Conservation (phyloP, 495 filamentous ascomycete species). For the Jackrogersella minutella region DNA sequence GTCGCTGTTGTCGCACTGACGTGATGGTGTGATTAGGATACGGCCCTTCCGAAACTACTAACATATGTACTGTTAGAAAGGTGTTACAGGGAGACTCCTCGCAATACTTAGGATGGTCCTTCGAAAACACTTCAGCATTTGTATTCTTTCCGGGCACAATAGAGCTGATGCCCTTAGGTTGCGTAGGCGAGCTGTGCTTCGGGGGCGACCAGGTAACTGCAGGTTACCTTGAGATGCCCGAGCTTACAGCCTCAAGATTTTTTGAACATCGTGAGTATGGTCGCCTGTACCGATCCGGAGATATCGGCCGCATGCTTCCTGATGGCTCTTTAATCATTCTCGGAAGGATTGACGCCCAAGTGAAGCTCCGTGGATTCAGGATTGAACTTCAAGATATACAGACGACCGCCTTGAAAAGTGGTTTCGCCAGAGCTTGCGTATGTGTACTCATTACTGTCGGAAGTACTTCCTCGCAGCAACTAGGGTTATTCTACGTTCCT, state of each 20-base stretch:
- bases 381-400: slow-evolving; percentile 84
- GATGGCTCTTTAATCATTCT: slow-evolving; percentile 75
- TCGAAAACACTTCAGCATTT: slow-evolving; percentile 76
- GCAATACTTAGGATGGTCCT: slow-evolving; percentile 66
- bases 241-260: slow-evolving; percentile 66
- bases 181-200: slow-evolving; percentile 80
- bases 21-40: slow-evolving; percentile 58
- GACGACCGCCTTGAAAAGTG: slow-evolving; percentile 55
- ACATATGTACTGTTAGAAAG: slow-evolving; percentile 73
- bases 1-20: slow-evolving; percentile 12
- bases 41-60: slow-evolving; percentile 75
- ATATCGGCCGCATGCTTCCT: slow-evolving; percentile 73
- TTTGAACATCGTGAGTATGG: slow-evolving; percentile 71
- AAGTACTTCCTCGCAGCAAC: slow-evolving; percentile 46
- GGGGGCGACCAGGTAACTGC: slow-evolving; percentile 80
- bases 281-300: slow-evolving; percentile 73
- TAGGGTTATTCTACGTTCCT: slow-evolving; percentile 69
- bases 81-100: slow-evolving; percentile 60
- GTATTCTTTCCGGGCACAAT: slow-evolving; percentile 59
- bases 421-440: slow-evolving; percentile 58
- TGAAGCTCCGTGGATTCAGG: slow-evolving; percentile 82
- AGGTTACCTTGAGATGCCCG: slow-evolving; percentile 71
- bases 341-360: slow-evolving; percentile 80
- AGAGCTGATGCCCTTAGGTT: slow-evolving; percentile 66
- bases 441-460: slow-evolving; percentile 57